Evolutionary conservation across 805 yeast genomes (phyloP).

Genomic region (Yarrowia deformans): DNA sequence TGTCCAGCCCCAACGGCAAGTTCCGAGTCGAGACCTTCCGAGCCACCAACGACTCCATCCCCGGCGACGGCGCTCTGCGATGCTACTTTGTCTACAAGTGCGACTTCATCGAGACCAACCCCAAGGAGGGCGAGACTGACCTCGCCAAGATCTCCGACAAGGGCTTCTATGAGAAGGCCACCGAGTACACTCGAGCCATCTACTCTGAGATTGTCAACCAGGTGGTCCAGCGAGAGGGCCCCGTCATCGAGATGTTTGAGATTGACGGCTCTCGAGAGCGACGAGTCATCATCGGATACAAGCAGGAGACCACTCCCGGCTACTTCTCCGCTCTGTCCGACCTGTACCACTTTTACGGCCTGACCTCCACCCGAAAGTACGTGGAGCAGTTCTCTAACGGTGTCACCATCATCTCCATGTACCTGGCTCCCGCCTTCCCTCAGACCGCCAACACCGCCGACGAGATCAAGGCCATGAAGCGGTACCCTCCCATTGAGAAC

Average conservation of each 20-base stretch:
- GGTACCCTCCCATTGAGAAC: slow-evolving; percentile 64
- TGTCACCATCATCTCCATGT: slow-evolving; percentile 83
- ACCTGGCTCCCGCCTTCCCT: slow-evolving; percentile 69
- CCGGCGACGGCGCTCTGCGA: slow-evolving; percentile 58
- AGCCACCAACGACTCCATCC: slow-evolving; percentile 53
- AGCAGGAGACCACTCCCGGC: slow-evolving; percentile 81
- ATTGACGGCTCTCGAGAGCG: slow-evolving; percentile 82
- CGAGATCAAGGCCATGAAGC: slow-evolving; percentile 47
- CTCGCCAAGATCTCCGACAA: slow-evolving; percentile 76
- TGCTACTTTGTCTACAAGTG: slow-evolving; percentile 88
- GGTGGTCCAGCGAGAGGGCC: slow-evolving; percentile 82
- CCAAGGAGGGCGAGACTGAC: slow-evolving; percentile 55
- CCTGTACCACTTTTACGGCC: slow-evolving; percentile 85
- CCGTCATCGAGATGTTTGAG: slow-evolving; percentile 87
- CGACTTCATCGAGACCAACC: slow-evolving; percentile 53
- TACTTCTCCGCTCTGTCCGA: slow-evolving; percentile 87
- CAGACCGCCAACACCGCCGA: slow-evolving; percentile 50
- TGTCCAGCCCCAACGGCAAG: slow-evolving; percentile 53
- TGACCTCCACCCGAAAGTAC: slow-evolving; percentile 85
- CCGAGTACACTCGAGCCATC: slow-evolving; percentile 77
- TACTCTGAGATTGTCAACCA: slow-evolving; percentile 75
- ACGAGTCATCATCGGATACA: slow-evolving; percentile 87
- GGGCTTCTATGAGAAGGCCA: slow-evolving; percentile 77
- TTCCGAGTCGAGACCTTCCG: slow-evolving; percentile 82
- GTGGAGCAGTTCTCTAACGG: slow-evolving; percentile 95